Evolutionary conservation across 345 rosid genomes (phyloP), one percentile per base, ranked within the genome.

Genomic region (Salix viminalis): DNA sequence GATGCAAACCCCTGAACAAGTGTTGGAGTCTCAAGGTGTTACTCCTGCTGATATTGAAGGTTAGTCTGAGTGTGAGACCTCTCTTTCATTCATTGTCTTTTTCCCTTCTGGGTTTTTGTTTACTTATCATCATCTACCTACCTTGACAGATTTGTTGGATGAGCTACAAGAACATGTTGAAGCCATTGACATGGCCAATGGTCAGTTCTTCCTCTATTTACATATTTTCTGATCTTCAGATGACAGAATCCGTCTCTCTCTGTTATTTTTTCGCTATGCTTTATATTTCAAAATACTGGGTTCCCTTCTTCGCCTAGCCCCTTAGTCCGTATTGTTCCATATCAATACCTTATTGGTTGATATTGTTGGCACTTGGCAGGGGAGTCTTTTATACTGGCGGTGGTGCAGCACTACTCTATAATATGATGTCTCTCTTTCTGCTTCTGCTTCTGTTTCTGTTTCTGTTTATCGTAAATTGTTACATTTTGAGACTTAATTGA

Each of bases 21-120:
- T 85, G 16, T 82, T 92, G 88, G 96, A 90, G 69, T 72, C 96
- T 77, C 97, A 92, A 71, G 91, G 97, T 18, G 91, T 92, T 54
- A 84, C 97, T 50, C 71, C 90, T 70, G 79, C 77, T 4, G 92
- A 92, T 78, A 87, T 94, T 79, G 95, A 91, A 92, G 92, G 97
- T 92, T 3, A 46, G 50, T 83, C 1, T 10, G 44, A 1, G 13
- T 41, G 14, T 10, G 44, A 41, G 44, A 41, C 44, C 13, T 9
- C 44, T 41, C 13, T 41, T 41, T 41, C 14, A 41, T 41, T 41
- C 44, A 10, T 18, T 68, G 19, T 0, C 28, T 66, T n/a, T 34
- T 13, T 32, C 24, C 18, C 9, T n/a, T 28, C 67, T 67, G 1
- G 4, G 4, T 28, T 24, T 7, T 34, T 30, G 6, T 41, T 44